Evolutionary conservation across 164 flowering plant species (phyloP).

Genomic region (Warburgia ugandensis): DNA sequence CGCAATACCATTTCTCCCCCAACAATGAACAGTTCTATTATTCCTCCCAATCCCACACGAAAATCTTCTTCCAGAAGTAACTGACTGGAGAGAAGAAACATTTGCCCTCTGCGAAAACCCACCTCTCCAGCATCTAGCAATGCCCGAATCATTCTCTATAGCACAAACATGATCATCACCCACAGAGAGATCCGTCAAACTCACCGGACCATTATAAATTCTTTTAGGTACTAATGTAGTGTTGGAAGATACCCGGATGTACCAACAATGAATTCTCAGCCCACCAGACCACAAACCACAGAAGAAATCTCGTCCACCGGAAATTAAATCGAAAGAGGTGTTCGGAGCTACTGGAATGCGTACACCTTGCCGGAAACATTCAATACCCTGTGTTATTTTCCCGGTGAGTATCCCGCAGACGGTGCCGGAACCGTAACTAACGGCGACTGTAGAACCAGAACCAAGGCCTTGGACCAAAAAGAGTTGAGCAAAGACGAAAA

Average conservation of each 20-base stretch:
- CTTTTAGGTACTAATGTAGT: slow-evolving; percentile 20
- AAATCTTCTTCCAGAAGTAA: slow-evolving; percentile 59
- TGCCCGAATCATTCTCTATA: slow-evolving; percentile 21
- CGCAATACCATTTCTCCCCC: slow-evolving; percentile 17
- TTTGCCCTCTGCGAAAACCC: slow-evolving; percentile 1
- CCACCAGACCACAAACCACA: slow-evolving; percentile 78
- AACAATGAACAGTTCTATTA: slow-evolving; percentile 34
- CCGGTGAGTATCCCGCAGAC: slow-evolving; percentile 69
- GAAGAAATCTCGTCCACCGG: slow-evolving; percentile 60
- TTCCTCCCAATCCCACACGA: slow-evolving; percentile 50
- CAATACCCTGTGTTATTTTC: slow-evolving; percentile 29
- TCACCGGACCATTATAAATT: slow-evolving; percentile 31
- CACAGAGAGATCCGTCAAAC: slow-evolving; percentile 33
- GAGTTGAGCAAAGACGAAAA: not conserved
- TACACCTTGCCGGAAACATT: slow-evolving; percentile 35
- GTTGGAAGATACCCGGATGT: slow-evolving; percentile 9
- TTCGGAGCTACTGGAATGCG: slow-evolving; percentile 25
- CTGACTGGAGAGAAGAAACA: slow-evolving; percentile 14
- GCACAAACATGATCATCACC: slow-evolving; percentile 77
- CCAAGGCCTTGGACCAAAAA: slow-evolving; percentile 33
- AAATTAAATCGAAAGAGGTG: slow-evolving; percentile 46
- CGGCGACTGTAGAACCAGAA: slow-evolving; percentile 54
- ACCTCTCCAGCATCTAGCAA: slow-evolving; percentile 60
- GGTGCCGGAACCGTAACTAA: slow-evolving; percentile 38
- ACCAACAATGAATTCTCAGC: slow-evolving; percentile 59